Base-by-base conservation (phyloP, 108 stramenopile species). In the Hondaea fermentalgiana region DNA sequence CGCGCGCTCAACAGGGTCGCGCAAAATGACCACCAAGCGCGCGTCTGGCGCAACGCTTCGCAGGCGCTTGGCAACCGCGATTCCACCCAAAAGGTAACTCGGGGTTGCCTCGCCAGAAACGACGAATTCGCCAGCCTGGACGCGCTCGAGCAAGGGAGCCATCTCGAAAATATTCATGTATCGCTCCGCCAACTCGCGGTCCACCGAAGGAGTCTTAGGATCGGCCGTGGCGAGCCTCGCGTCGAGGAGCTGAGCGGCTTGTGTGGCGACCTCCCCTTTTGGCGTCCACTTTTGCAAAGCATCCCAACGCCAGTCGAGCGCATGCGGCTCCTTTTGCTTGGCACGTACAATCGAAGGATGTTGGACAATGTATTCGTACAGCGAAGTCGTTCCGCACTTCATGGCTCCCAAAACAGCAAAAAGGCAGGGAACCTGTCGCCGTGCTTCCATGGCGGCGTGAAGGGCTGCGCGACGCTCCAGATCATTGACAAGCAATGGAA, bases 51-150 rank as follows among this genome's bases (percentile, higher is more conserved):
- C 51, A 90, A 96, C 95, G 35, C 83, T 57, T 16, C 89, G 59
- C 58, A 92, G 16, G 8, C 51, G 44, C 83, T 95, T 93, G 29
- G 98, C 59, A 4, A 98, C 94, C 23, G 97, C 97, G 60, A 98
- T 95, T 88, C 97, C 97, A 90, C 96, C 95, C 58, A 99, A 87
- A 16, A 98, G 89, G 87, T 98, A 99, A 60, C 94, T 95, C 5
- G 98, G 98, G 12, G 98, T 98, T 4, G 97, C 97, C 89, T 99
- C 98, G 12, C 98, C 98, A 53, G 98, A 97, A 43, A 94, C 59
- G 87, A 97, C 93, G 19, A 83, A 47, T 12, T 83, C 93, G 91
- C 21, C 97, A 95, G 87, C 96, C 94, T 2, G 25, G 42, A 69
- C 64, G 42, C 64, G 64, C 64, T 69, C 64, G 6, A 45, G 64